These are phyloP conservation scores for Lichtheimia hyalospora DNA, from an alignment of 371 early-diverging fungal genomes.

Conservation along the genomic window DNA sequence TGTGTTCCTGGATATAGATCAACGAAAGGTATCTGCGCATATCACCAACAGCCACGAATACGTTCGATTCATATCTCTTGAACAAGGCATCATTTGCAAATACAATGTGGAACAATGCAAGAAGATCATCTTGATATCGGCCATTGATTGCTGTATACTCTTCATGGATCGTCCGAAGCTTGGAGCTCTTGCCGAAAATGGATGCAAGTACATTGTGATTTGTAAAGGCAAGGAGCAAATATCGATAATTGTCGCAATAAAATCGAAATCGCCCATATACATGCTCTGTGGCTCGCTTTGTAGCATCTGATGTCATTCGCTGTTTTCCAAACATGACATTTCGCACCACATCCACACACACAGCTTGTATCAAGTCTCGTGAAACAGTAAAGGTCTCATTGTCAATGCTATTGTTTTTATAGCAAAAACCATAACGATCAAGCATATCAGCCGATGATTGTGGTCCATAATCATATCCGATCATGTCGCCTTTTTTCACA, in stretches of 20 bases:
- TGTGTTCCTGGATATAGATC: no score
- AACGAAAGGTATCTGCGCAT: no score
- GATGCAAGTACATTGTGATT: not conserved
- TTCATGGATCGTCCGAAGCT: constrained; percentile 9
- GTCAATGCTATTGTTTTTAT: constrained; percentile 53
- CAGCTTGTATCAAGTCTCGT: constrained; percentile 46
- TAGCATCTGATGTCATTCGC: constrained; percentile 13
- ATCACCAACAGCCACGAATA: no score
- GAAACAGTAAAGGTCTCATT: constrained; percentile 62
- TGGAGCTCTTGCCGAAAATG: no score
- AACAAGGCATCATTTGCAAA: constrained; percentile 59
- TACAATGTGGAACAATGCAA: constrained; percentile 61
- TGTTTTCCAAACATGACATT: constrained; percentile 18
- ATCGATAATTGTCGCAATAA: constrained; percentile 49
- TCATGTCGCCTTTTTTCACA: no score
- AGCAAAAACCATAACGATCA: constrained; percentile 82
- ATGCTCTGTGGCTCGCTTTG: constrained; percentile 26
- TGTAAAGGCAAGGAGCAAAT: constrained; percentile 45
- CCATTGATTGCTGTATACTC: constrained; percentile 47
- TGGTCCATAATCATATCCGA: constrained; percentile 45
- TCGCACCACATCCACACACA: constrained; percentile 32
- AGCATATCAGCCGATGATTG: constrained; percentile 72
- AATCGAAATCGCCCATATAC: constrained; percentile 43
- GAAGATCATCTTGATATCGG: constrained; percentile 57
- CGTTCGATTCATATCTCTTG: not conserved